Conservation (phyloP, 1,284 basidiomycete species). For the Ceratobasidium sp. region DNA sequence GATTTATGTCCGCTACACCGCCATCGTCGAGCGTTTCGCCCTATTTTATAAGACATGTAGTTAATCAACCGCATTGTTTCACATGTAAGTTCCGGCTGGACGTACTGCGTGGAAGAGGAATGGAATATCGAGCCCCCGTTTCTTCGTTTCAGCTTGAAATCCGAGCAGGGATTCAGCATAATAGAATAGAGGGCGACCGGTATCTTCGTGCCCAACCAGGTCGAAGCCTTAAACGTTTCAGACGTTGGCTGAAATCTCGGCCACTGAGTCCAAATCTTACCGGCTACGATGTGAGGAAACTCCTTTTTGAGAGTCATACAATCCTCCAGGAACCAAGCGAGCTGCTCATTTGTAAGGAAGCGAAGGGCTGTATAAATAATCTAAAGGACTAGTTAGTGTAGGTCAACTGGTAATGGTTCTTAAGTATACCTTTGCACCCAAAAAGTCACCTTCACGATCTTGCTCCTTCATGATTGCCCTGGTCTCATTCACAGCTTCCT, state of each 20-base stretch:
- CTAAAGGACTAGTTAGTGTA: conserved; percentile 53
- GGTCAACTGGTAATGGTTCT: neutral
- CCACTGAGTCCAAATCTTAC: conserved; percentile 52
- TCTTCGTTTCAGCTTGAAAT: conserved; percentile 67
- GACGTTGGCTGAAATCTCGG: neutral
- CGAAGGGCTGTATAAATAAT: conserved; percentile 78
- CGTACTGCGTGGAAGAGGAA: conserved; percentile 75
- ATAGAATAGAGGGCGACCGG: conserved; percentile 67
- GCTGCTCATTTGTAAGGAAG: conserved; percentile 64
- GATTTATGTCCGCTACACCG: conserved; percentile 13
- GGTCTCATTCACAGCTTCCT: conserved; percentile 64
- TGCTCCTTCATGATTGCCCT: conserved; percentile 63
- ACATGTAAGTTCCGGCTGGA: neutral
- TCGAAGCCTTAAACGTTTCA: conserved; percentile 68
- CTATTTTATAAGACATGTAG: neutral
- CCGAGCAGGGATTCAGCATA: conserved; percentile 71
- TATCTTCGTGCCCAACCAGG: conserved; percentile 80
- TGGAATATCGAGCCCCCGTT: conserved; percentile 72
- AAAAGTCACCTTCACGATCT: conserved; percentile 67
- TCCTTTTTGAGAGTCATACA: conserved; percentile 76
- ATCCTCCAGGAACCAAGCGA: conserved; percentile 76
- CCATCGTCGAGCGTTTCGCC: conserved; percentile 28
- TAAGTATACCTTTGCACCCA: conserved; percentile 67
- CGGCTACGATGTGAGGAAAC: conserved; percentile 77
- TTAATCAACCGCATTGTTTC: too few species aligned